Evolutionary conservation across 2,329 filamentous ascomycete species (phyloP).

Genomic region (Fusarium heterosporum): DNA sequence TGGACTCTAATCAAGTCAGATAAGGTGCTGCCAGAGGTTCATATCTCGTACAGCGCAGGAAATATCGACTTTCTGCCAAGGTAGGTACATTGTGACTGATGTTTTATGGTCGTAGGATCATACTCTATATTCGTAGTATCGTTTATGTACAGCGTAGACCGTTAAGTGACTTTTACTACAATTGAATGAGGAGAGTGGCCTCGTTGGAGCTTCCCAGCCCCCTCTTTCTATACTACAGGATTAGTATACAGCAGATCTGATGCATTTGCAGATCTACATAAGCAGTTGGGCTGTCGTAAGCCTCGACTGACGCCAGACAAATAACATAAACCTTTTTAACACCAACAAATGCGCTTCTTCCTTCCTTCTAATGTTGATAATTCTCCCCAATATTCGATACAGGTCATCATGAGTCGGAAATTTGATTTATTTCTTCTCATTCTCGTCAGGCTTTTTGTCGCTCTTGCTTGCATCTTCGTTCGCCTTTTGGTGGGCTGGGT

Average conservation of each 20-base stretch:
- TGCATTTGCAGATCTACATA: constrained; percentile 45
- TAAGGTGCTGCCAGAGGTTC: constrained; percentile 33
- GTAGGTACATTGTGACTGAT: constrained; percentile 35
- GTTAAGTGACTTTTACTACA: constrained; percentile 29
- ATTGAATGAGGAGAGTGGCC: constrained; percentile 53
- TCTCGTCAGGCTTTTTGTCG: constrained; percentile 46
- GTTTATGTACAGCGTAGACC: constrained; percentile 5
- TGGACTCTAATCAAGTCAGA: constrained; percentile 50
- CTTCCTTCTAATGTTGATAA: constrained; percentile 43
- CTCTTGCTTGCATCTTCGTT: constrained; percentile 37
- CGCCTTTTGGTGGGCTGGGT: constrained; percentile 66
- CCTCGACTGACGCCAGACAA: constrained; percentile 49
- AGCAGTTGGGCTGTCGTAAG: constrained; percentile 40
- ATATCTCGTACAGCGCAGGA: constrained; percentile 16
- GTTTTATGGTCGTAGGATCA: constrained; percentile 15
- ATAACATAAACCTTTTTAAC: constrained; percentile 53
- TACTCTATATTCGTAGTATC: constrained; percentile 22
- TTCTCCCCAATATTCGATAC: constrained; percentile 40
- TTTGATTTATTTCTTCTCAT: constrained; percentile 53
- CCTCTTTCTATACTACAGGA: constrained; percentile 48
- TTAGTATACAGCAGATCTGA: constrained; percentile 51
- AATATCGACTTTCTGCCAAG: constrained; percentile 16
- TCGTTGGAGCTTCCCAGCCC: constrained; percentile 46
- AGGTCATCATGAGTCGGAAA: constrained; percentile 49
- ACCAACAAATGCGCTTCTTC: constrained; percentile 53